Evolutionary conservation across 441 rosid genomes (phyloP).

Genomic region (Eugenia klotzschiana): DNA sequence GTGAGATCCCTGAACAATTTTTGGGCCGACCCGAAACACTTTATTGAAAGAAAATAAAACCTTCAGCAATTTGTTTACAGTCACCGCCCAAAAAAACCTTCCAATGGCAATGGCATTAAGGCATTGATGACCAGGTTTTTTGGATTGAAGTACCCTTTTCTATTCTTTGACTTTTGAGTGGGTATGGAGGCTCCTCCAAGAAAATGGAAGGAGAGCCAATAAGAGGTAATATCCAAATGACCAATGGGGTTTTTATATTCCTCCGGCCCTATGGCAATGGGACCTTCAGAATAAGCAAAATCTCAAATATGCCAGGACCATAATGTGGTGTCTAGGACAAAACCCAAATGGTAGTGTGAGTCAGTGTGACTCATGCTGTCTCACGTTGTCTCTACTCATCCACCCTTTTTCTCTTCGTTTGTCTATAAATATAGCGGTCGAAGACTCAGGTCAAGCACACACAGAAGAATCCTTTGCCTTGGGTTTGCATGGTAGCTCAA

Average conservation of each 20-base stretch:
- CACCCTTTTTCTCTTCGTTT: neutral
- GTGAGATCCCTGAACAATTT: neutral
- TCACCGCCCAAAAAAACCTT: neutral
- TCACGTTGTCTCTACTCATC: neutral
- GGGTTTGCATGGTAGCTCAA: neutral
- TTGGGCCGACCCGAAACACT: neutral
- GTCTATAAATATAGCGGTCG: neutral
- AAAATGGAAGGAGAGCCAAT: neutral
- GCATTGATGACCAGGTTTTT: neutral
- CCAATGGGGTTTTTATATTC: neutral
- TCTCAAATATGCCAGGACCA: neutral
- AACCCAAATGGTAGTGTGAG: neutral
- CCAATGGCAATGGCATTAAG: neutral
- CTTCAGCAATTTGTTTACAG: neutral
- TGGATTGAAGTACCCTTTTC: neutral
- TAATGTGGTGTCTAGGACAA: neutral
- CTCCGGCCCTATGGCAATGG: neutral
- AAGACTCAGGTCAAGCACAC: neutral
- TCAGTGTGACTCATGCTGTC: neutral
- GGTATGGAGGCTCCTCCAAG: neutral
- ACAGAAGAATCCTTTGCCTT: neutral
- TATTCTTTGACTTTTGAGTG: neutral
- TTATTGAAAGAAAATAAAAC: neutral
- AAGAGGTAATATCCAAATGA: neutral
- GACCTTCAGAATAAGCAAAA: neutral